Evolutionary conservation across 306 rosid genomes (phyloP), one percentile per base, ranked within the genome.

Genomic region (Quercus cerris): DNA sequence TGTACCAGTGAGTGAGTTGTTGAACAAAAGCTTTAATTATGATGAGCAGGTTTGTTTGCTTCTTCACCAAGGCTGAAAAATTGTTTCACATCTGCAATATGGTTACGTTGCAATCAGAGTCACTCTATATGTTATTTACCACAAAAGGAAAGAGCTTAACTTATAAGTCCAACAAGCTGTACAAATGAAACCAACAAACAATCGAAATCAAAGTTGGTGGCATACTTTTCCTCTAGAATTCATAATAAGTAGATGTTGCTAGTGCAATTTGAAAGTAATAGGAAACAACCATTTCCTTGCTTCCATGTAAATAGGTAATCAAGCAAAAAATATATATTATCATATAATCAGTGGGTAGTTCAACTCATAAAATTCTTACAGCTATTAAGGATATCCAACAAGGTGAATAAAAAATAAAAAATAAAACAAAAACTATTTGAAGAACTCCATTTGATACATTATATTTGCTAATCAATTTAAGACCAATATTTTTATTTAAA

Each of bases 21-120:
- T 35, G 33, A 30, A 4, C 33, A 31, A 31, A 31, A 31, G 33
- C 33, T 4, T 31, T 31, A 31, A 31, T 31, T 31, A 31, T 31
- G 5, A 4, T 4, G 5, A 31, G 33, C 33, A 31, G 33, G 33
- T 31, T 31, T 31, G 5, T 31, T 31, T 31, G 33, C 33, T 31
- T 31, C 33, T 4, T 31, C 33, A 28, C 30, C 30, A 28, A 57
- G 23, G 63, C 28, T 19, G 27, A 44, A 92, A 91, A 73, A 90
- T 54, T 20, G 88, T 90, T 87, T 92, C 97, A 49, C 98, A 92
- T 76, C 97, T 94, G 88, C 30, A 84, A 69, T 79, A 66, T 31
- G 33, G 44, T 64, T 66, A 67, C 75, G 80, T 63, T 33, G 28
- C 76, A 56, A 82, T 61, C 61, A 38, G 2, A 33, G 56, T 13